Evolutionary conservation across 306 rosid genomes (phyloP).

Genomic region (Castanea sativa): DNA sequence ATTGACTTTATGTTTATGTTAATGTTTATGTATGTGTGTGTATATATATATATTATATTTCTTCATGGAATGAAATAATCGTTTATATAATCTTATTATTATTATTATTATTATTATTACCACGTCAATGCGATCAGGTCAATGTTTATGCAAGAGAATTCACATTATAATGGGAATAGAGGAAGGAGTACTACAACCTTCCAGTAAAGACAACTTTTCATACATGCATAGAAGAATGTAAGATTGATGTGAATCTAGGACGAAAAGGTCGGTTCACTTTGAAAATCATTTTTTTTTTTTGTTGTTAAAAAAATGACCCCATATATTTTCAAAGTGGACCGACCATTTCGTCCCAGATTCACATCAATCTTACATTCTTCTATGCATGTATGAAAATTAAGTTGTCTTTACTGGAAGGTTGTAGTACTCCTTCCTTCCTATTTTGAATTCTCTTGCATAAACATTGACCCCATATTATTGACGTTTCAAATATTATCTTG

Average conservation of each 20-base stretch:
- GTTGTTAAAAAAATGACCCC: too few relatives aligned
- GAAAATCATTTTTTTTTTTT: constrained; percentile 9
- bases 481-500: not conserved
- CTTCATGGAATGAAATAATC: not conserved
- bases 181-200: constrained; percentile 1
- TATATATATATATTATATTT: not conserved
- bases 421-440: not conserved
- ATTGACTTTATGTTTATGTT: constrained; percentile 29
- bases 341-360: constrained; percentile 18
- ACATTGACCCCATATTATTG: constrained; percentile 23
- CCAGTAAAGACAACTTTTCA: constrained; percentile 14
- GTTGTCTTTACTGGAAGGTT: constrained; percentile 14
- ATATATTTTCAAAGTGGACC: constrained; percentile 38
- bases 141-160: not conserved
- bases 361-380: constrained; percentile 21
- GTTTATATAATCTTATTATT: not conserved
- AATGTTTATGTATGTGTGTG: too few relatives aligned
- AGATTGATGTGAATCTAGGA: constrained; percentile 14
- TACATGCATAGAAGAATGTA: constrained; percentile 10
- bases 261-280: constrained; percentile 33
- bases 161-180: not conserved
- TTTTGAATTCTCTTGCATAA: not conserved
- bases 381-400: not conserved
- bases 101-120: too few relatives aligned
- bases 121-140: constrained; percentile 11